Percentiles rank a stretch among this genome's conserved stretches.
phyloP scores from a whole-genome alignment of 495 filamentous ascomycete species.

The Hamigera avellanea region DNA sequence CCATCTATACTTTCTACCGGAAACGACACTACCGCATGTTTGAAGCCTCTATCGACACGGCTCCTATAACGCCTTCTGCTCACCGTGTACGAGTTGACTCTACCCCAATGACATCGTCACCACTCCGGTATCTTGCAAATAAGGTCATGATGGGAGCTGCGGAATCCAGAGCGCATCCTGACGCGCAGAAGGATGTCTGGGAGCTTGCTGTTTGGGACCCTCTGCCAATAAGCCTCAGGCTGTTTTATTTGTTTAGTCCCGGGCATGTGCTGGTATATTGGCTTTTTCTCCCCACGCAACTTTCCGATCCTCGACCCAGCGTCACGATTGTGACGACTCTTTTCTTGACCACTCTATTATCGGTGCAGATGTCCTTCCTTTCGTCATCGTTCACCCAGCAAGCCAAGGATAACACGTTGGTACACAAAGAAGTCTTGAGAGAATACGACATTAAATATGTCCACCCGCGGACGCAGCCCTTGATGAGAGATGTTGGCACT shows the following conservation, averaged over 20 bases:
- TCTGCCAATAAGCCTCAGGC: slow-evolving; percentile 62
- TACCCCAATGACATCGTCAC: slow-evolving; percentile 65
- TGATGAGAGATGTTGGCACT: slow-evolving; percentile 73
- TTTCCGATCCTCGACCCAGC: slow-evolving; percentile 68
- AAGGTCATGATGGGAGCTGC: slow-evolving; percentile 49
- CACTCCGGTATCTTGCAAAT: slow-evolving; percentile 61
- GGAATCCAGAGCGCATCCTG: slow-evolving; percentile 70
- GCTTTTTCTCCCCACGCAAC: slow-evolving; percentile 68
- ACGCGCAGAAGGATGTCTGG: slow-evolving; percentile 84
- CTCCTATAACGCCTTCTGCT: slow-evolving; percentile 73
- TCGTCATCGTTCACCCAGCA: slow-evolving; percentile 67
- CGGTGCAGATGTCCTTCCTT: slow-evolving; percentile 63
- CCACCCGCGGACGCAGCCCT: slow-evolving; percentile 71
- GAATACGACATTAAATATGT: slow-evolving; percentile 97
- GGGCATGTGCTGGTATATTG: slow-evolving; percentile 82
- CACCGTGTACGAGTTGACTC: slow-evolving; percentile 86
- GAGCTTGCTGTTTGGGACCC: slow-evolving; percentile 92
- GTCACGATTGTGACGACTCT: slow-evolving; percentile 75
- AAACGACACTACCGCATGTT: slow-evolving; percentile 86
- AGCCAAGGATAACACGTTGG: slow-evolving; percentile 67
- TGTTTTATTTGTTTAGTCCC: slow-evolving; percentile 89
- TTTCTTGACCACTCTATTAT: slow-evolving; percentile 57
- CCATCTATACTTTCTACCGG: slow-evolving; percentile 70
- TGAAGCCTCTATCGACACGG: slow-evolving; percentile 63
- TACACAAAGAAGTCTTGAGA: slow-evolving; percentile 83